Percentiles rank a stretch among this genome's conserved stretches.
Evolutionary conservation across 2,329 filamentous ascomycete genomes (phyloP).

Genomic region (Calycina herbarum): DNA sequence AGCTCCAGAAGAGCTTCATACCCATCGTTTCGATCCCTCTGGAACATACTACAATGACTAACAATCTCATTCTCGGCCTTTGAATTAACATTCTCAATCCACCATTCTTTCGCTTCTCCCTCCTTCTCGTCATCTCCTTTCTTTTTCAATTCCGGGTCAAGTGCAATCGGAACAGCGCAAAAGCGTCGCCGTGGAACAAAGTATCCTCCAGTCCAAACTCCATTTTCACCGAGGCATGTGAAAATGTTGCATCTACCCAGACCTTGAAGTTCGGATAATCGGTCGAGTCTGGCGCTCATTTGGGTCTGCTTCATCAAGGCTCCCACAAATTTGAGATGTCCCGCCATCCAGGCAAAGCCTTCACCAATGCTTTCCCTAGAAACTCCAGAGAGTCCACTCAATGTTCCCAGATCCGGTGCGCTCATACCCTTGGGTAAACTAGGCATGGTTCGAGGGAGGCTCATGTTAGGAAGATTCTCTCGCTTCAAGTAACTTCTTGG

Average conservation of each 20-base stretch:
- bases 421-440: slow-evolving; percentile 29
- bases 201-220: slow-evolving; percentile 60
- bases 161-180: slow-evolving; percentile 60
- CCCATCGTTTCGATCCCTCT: slow-evolving; percentile 25
- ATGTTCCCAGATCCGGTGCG: not conserved
- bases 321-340: slow-evolving; percentile 84
- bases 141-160: slow-evolving; percentile 7
- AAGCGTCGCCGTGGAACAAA: slow-evolving; percentile 73
- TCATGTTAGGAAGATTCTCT: slow-evolving; percentile 11
- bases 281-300: slow-evolving; percentile 64
- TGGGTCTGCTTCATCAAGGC: slow-evolving; percentile 74
- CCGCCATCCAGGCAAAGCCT: slow-evolving; percentile 75
- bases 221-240: slow-evolving; percentile 71
- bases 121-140: slow-evolving; percentile 17
- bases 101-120: slow-evolving; percentile 18
- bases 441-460: slow-evolving; percentile 42
- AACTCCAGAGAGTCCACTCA: slow-evolving; percentile 48
- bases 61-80: slow-evolving; percentile 32
- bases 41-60: slow-evolving; percentile 35
- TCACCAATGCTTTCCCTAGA: slow-evolving; percentile 61
- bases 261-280: slow-evolving; percentile 59
- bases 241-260: slow-evolving; percentile 76
- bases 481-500: slow-evolving; percentile 10
- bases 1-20: slow-evolving; percentile 28
- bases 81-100: slow-evolving; percentile 24